These are phyloP conservation scores for Kalaharituber pfeilii DNA, from an alignment of 2,329 filamentous ascomycete species.

Conservation along the genomic window DNA sequence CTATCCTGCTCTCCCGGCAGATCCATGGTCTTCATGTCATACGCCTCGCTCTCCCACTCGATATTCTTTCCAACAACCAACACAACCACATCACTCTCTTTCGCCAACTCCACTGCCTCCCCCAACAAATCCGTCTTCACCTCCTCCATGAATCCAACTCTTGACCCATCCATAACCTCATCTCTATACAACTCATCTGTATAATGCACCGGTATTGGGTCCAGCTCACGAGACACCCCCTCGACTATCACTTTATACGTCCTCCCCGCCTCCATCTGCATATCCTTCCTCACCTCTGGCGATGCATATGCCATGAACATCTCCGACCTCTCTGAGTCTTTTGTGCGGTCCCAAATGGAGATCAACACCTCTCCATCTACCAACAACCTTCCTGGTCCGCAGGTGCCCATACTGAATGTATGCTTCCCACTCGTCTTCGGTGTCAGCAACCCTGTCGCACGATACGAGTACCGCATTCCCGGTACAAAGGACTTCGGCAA, in stretches of 20 bases:
- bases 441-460: constrained; percentile 22
- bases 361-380: constrained; percentile 22
- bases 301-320: constrained; percentile 25
- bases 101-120: constrained; percentile 49
- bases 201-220: constrained; percentile 23
- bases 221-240: constrained; percentile 23
- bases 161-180: constrained; percentile 24
- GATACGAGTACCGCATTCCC: constrained; percentile 23
- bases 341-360: constrained; percentile 22
- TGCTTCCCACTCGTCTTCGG: constrained; percentile 23
- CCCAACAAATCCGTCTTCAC: constrained; percentile 27
- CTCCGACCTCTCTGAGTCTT: constrained; percentile 22
- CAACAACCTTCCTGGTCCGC: constrained; percentile 22
- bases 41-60: constrained; percentile 23
- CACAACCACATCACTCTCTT: constrained; percentile 56
- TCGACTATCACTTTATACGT: constrained; percentile 22
- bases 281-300: constrained; percentile 20
- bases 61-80: constrained; percentile 59
- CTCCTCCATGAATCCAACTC: constrained; percentile 24
- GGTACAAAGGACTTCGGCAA: constrained; percentile 21
- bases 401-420: constrained; percentile 24
- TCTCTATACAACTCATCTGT: constrained; percentile 23
- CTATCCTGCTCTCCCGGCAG: constrained; percentile 39
- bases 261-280: constrained; percentile 21
- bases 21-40: constrained; percentile 40